These are phyloP conservation scores for Diplodia seriata DNA, from an alignment of 2,329 filamentous ascomycete species.

Conservation along the genomic window DNA sequence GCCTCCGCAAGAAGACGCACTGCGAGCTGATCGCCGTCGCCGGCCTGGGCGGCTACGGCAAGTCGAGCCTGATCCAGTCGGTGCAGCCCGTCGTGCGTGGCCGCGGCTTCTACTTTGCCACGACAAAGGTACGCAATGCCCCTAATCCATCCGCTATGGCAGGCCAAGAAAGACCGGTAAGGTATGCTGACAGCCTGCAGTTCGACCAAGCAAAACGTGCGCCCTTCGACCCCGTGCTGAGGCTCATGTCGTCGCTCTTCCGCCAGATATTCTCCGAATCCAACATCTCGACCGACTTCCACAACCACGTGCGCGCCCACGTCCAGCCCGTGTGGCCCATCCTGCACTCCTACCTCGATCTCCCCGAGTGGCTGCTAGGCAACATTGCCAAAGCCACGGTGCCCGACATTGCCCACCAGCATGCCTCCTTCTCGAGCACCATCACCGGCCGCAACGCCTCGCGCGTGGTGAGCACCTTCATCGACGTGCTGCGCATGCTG, in stretches of 20 bases:
- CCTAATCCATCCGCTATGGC: not conserved
- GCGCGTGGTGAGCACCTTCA: slow-evolving; percentile 83
- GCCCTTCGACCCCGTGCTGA: slow-evolving; percentile 67
- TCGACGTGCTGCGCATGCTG: slow-evolving; percentile 84
- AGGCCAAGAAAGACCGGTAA: no score
- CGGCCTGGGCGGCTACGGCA: slow-evolving; percentile 65
- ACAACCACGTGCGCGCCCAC: slow-evolving; percentile 63
- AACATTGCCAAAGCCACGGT: slow-evolving; percentile 37
- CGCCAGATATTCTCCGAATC: slow-evolving; percentile 70
- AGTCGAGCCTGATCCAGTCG: slow-evolving; percentile 65
- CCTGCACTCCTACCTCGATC: slow-evolving; percentile 64
- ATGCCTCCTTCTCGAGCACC: slow-evolving; percentile 4
- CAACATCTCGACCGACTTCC: slow-evolving; percentile 67
- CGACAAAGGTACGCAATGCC: slow-evolving; percentile 51
- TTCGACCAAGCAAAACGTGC: slow-evolving; percentile 66
- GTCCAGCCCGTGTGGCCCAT: slow-evolving; percentile 65
- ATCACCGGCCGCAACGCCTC: slow-evolving; percentile 33
- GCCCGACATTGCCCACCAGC: slow-evolving; percentile 40
- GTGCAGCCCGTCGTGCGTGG: slow-evolving; percentile 64
- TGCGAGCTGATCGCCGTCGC: slow-evolving; percentile 66
- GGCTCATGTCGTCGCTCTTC: slow-evolving; percentile 66
- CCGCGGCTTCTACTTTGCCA: slow-evolving; percentile 64
- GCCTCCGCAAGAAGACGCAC: slow-evolving; percentile 52
- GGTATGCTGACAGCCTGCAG: slow-evolving; percentile 10
- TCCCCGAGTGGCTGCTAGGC: slow-evolving; percentile 69